A percentile compares a stretch with the other conserved stretches of the same genome.
phyloP scores from a whole-genome alignment of 2,329 filamentous ascomycete genomes.

The Hypoxylon sp. region DNA sequence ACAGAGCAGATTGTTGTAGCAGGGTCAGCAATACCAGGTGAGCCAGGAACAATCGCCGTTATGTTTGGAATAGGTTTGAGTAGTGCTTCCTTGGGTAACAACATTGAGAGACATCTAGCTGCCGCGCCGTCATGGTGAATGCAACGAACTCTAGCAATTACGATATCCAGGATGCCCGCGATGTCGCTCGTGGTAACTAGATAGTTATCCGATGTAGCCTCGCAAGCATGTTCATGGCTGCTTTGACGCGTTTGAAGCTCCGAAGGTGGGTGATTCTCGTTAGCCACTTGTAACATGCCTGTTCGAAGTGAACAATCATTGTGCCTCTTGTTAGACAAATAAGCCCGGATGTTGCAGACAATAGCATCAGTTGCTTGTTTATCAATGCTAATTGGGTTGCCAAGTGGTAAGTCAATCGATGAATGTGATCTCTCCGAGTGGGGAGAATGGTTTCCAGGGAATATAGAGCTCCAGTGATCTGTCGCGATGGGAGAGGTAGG shows the following conservation, averaged over 20 bases:
- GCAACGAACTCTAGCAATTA: conserved; percentile 47
- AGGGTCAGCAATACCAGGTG: conserved; percentile 48
- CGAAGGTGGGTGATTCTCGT: conserved; percentile 33
- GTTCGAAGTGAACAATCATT: conserved; percentile 22
- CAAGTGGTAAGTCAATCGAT: conserved; percentile 9
- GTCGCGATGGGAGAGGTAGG: conserved; percentile 31
- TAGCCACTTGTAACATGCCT: not conserved
- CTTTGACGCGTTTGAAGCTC: conserved; percentile 9
- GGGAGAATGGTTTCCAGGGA: conserved; percentile 26
- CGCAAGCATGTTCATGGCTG: not conserved
- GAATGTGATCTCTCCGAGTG: conserved; percentile 12
- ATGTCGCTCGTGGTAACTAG: conserved; percentile 51
- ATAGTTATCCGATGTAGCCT: conserved; percentile 41
- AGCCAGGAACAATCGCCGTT: conserved; percentile 46
- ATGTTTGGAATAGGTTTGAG: conserved; percentile 42
- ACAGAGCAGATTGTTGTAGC: conserved; percentile 53
- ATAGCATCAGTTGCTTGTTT: conserved; percentile 47
- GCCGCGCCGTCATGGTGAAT: conserved; percentile 37
- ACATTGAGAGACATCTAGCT: conserved; percentile 42
- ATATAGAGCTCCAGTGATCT: conserved; percentile 37
- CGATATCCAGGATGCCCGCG: conserved; percentile 53
- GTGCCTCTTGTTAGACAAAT: conserved; percentile 47
- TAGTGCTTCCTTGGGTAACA: conserved; percentile 42
- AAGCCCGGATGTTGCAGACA: conserved; percentile 47
- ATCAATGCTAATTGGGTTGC: conserved; percentile 31